Base-by-base conservation (phyloP, 192 early-diverging fungal genomes). In the Thamnidium elegans region DNA sequence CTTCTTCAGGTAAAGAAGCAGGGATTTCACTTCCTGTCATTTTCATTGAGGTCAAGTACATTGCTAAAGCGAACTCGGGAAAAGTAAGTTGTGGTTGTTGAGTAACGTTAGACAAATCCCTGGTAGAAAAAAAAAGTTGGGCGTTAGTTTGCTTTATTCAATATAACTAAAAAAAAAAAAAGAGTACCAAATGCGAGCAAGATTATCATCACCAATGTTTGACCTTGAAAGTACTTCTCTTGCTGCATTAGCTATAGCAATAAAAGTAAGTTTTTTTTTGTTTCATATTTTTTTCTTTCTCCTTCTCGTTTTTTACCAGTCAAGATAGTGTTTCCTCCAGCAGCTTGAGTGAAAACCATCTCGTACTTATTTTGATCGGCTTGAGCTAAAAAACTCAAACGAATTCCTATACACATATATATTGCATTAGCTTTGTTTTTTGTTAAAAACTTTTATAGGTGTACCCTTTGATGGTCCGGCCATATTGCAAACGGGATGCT, bases 51-150 rank as follows among this genome's bases (percentile, higher is more conserved):
- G 87, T 81, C 30, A 89, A 65, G 62, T 82, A 86, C 87, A 89
- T 84, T 21, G 87, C 84, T 53, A 89, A 58, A 48, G 78, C 83
- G 71, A 89, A 89, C 65, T 89, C 87, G 0, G 85, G 69, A 66
- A 86, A 73, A 26, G 84, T 80, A 26, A 89, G 74, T 42, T 78
- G 72, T 1, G 81, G 82, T 34, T 68, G 52, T 9, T 68, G 61
- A 10, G 72, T 74, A 0, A 82, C 63, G 47, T 89, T 85, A 7
- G 86, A 77, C 10, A 89, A 70, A 47, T 84, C 82, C 87, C 87
- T 79, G 45, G 21, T 26, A 26, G 26, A 26, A 26, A 26, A 26
- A 26, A 26, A n/a, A 48, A 32, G 3, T 13, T 62, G 11, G 4
- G 21, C 14, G 17, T 8, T 46, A 47, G 32, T 51, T 52, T 43